phyloP scores from a whole-genome alignment of 768 basidiomycete species.

The Suillus spraguei region DNA sequence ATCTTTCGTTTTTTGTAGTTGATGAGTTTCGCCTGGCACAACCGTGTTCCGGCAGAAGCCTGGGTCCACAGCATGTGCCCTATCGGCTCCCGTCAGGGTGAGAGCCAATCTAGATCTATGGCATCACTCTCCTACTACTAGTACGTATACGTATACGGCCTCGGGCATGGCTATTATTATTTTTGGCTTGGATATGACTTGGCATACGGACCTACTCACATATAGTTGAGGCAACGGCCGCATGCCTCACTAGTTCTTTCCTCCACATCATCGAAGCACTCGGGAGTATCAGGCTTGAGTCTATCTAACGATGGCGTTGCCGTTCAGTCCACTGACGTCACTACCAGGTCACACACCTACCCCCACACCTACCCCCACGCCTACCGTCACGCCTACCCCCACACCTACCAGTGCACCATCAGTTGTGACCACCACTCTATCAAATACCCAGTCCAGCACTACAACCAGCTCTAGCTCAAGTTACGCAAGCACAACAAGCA shows the following conservation, averaged over 20 bases:
- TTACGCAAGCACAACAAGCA: background rate
- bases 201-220: background rate
- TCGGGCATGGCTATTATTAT: background rate
- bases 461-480: conserved; percentile 11
- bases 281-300: background rate
- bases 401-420: background rate
- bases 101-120: too few species aligned
- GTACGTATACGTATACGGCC: background rate
- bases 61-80: too few species aligned
- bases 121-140: too few species aligned
- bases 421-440: background rate
- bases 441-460: background rate
- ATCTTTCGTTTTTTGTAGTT: too few species aligned
- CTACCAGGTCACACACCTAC: background rate
- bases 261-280: background rate
- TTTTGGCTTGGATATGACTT: background rate
- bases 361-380: background rate
- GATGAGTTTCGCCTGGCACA: too few species aligned
- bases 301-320: background rate
- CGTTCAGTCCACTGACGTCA: background rate
- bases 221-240: background rate
- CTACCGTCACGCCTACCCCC: background rate
- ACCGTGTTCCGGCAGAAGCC: too few species aligned
- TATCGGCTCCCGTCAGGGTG: too few species aligned
- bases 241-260: background rate